Base-by-base conservation (phyloP, 2,329 filamentous ascomycete genomes). In the Xenoacremonium recifei region DNA sequence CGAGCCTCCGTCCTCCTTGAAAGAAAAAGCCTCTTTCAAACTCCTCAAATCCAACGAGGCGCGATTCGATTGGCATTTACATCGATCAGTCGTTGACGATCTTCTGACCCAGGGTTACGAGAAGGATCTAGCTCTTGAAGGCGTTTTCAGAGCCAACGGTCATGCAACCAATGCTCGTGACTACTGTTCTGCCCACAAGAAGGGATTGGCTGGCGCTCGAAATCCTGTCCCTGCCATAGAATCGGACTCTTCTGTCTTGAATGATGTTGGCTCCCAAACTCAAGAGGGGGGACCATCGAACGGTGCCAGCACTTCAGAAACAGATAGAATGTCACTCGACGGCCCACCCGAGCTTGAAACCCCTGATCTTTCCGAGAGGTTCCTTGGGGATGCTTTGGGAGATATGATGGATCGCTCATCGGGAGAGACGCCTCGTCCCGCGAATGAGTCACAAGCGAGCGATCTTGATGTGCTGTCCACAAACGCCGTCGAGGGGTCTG, bases 111-210 rank as follows among this genome's bases (percentile, higher is more conserved):
- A 56, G 10, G 60, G 57, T 2, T 65, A 63, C 34, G 72, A 82
- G 16, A 69, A 77, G 32, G 78, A 80, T 11, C 71, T 96, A 39
- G 85, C 79, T 6, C 76, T 79, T 21, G 92, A 97, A 65, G 90
- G 88, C 21, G 69, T 93, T 0, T 96, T 89, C 62, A 82, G 92
- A 40, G 88, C 88, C 55, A 86, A 89, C 57, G 88, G 89, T 42
- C 77, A 77, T 39, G 55, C 66, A 4, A 62, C 69, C 3, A 68
- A 72, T 19, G 82, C 89, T 6, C 71, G 74, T 23, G 87, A 93
- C 42, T 97, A 97, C 61, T 93, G 87, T 59, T 73, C 71, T 42
- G 79, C 82, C 12, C 79, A 87, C 45, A 69, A 65, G 35, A 71
- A 75, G 41, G 74, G 80, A 32, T 64, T 77, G 39, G 74, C 77